Percentiles rank a stretch among this genome's conserved stretches.
Conservation (phyloP, 805 yeast genomes). For the Suhomyces xylopsoci region DNA sequence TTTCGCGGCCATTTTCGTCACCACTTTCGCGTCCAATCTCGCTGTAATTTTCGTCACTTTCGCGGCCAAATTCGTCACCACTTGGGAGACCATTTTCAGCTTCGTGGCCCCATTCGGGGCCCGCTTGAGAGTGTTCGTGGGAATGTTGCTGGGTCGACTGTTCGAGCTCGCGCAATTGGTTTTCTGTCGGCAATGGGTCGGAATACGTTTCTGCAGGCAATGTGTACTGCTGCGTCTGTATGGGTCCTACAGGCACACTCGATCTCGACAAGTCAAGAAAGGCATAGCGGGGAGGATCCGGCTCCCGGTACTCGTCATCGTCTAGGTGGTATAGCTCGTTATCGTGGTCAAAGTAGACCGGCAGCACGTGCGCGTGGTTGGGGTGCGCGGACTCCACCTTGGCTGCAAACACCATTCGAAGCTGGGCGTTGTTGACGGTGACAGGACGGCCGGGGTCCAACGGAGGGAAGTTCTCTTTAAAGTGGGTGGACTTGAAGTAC, state of each 20-base stretch:
- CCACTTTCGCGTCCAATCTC: too few species aligned
- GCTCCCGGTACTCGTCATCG: conserved; percentile 1
- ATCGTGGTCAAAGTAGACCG: conserved; percentile 24
- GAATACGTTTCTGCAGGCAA: not conserved
- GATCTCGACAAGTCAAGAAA: conserved; percentile 12
- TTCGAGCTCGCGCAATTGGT: conserved; percentile 1
- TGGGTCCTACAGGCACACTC: not conserved
- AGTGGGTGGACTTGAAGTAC: conserved; percentile 17
- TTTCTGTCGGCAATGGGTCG: not conserved
- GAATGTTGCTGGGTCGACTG: conserved; percentile 1
- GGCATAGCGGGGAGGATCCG: not conserved
- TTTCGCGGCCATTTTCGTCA: not conserved
- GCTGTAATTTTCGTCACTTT: too few species aligned
- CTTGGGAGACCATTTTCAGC: too few species aligned
- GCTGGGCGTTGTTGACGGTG: conserved; percentile 5
- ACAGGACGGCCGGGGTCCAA: not conserved
- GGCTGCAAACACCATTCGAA: conserved; percentile 16
- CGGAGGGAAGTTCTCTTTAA: conserved; percentile 1
- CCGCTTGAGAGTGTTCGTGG: too few species aligned
- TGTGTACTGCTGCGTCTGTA: not conserved
- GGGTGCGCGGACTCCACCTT: conserved; percentile 7
- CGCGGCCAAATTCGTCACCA: too few species aligned
- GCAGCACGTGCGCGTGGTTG: conserved; percentile 11
- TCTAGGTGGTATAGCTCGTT: conserved; percentile 8
- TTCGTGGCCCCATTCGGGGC: too few species aligned